Evolutionary conservation across 2,329 filamentous ascomycete genomes (phyloP), one percentile per base, ranked within the genome.

Genomic region (Curvularia eragrostidis): DNA sequence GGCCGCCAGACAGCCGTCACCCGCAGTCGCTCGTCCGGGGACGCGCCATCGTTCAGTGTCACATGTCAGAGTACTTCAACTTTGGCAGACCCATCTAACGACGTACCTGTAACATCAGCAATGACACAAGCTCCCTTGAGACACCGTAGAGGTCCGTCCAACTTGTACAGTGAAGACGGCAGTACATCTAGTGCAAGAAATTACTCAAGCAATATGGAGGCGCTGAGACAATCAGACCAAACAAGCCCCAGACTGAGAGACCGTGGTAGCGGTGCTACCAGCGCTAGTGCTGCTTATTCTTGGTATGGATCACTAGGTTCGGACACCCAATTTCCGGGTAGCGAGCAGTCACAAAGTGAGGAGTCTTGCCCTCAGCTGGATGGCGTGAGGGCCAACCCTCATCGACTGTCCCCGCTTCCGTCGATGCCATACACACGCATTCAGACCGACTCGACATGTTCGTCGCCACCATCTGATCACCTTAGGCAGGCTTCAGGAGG

Each of bases 261-360:
- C 6, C 58, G 61, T 10, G 67, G 67, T 39, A 75, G 71, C 51
- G 69, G 65, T 42, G 58, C 65, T 55, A 74, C 73, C 26, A 64
- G 46, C 34, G 58, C 59, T n/a, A 75, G 71, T 52, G 57, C 63
- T 24, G 59, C 67, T n/a, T 75, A 71, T 46, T 75, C 73, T 6
- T 71, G 64, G 34, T 75, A 75, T 47, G 70, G 73, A 26, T 61
- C 58, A 50, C 63, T 75, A 44, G 65, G 55, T 18, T 49, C 72
- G 13, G 65, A 58, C 26, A 70, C 66, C 21, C 63, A 67, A 28
- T 56, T 67, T 15, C 61, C 71, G 19, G 74, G 72, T 59, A 61
- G 64, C 32, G 63, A 62, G 36, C 54, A 65, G 7, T 61, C 67
- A 15, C 62, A 64, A 28, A 18, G 46, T 15, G 52, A 58, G 12